A percentile compares a stretch with the other conserved stretches of the same genome.
These are phyloP conservation scores for Aureobasidium namibiae DNA, from an alignment of 2,329 filamentous ascomycete species.

Conservation along the genomic window DNA sequence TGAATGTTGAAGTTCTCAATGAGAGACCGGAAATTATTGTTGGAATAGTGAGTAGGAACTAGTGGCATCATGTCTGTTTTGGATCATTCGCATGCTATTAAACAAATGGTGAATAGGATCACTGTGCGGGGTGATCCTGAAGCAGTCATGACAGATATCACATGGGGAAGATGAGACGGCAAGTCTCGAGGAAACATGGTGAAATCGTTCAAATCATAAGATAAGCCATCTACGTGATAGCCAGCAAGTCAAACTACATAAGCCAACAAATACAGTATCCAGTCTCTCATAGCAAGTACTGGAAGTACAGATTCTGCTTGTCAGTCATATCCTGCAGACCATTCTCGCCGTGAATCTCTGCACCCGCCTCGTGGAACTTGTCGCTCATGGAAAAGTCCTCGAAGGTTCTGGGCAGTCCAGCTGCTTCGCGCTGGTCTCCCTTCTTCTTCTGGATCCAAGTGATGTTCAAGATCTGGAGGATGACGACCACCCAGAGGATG, in stretches of 20 bases:
- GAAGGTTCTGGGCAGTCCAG: constrained; percentile 1
- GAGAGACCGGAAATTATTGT: too few relatives aligned
- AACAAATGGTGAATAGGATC: too few relatives aligned
- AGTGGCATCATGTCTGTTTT: too few relatives aligned
- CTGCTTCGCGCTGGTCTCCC: constrained; percentile 12
- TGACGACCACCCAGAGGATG: constrained; percentile 8
- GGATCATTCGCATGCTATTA: too few relatives aligned
- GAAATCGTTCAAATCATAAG: background rate
- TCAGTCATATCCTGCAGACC: constrained; percentile 15
- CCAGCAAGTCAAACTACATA: background rate
- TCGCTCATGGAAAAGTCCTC: constrained; percentile 11
- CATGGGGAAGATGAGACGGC: constrained; percentile 13
- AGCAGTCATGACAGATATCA: too few relatives aligned
- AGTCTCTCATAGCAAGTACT: constrained; percentile 12
- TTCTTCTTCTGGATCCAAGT: constrained; percentile 12
- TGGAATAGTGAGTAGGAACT: too few relatives aligned
- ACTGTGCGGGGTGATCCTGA: too few relatives aligned
- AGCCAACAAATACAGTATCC: background rate
- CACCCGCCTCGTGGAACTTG: constrained; percentile 12
- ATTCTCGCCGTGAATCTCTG: constrained; percentile 7
- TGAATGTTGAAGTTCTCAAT: background rate
- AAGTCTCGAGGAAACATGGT: background rate
- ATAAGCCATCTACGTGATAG: background rate
- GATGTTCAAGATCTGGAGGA: constrained; percentile 1
- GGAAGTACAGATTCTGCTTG: constrained; percentile 15